Base-by-base conservation (phyloP, 2,329 filamentous ascomycete species). In the Cladorrhinum sp. region DNA sequence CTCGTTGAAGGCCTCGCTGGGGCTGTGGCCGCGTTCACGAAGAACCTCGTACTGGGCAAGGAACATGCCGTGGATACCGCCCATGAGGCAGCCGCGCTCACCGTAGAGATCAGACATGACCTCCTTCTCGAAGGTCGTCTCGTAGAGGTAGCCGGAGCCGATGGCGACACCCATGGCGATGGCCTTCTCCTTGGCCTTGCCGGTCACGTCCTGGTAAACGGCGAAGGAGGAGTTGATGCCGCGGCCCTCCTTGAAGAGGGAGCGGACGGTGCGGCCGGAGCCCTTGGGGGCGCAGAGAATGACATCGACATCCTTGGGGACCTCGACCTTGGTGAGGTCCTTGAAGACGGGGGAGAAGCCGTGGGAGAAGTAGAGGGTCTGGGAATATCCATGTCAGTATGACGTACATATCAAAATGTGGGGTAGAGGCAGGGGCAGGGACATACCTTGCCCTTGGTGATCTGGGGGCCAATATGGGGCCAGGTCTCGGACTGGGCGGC, bases 41-140 rank as follows among this genome's bases (percentile, higher is more conserved):
- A 99, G 93, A 70, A 99, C 95, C 86, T 99, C 95, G 86, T 99
- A 99, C 85, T 99, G 95, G 65, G 95, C 95, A 70, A 99, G 92
- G 91, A 99, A 99, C 95, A 99, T 99, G 77, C 95, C 95, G 87
- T 99, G 95, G 81, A 99, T 99, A 80, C 95, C 95, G 72, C 95
- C 95, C 95, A 99, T 99, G 74, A 99, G 85, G 88, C 95, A 99
- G 77, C 95, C 95, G 82, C 95, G 93, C 90, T 99, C 95, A 80
- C 95, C 95, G 85, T 99, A 99, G 70, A 99, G 89, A 81, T 98
- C 95, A 66, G 92, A 97, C 90, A 96, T 96, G 76, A 99, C 95
- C 85, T 99, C 95, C 90, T 99, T 99, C 87, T 99, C 90, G 76
- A 99, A 99, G 77, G 95, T 99, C 76, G 95, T 99, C 90, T 98